Conservation (phyloP, 75 land plant genomes). For the Gnetum montanum region DNA sequence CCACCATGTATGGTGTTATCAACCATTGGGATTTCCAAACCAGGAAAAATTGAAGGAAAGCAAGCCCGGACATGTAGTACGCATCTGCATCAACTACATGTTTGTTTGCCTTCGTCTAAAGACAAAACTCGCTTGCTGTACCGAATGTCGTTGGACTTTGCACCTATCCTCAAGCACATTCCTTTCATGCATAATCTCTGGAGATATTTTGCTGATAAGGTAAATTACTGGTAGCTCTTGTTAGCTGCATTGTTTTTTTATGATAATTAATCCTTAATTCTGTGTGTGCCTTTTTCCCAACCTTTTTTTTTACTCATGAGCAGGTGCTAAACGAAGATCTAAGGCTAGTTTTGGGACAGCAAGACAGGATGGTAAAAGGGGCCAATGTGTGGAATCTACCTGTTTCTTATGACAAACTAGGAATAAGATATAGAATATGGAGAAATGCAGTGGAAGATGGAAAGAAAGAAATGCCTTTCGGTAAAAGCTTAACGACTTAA, state of each 20-base stretch:
- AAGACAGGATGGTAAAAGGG: constrained; percentile 79
- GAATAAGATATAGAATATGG: constrained; percentile 87
- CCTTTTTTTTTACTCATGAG: not conserved
- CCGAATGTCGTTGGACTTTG: constrained; percentile 94
- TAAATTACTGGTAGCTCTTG: constrained; percentile 8
- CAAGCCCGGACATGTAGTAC: constrained; percentile 54
- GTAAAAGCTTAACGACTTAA: not conserved
- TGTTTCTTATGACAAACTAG: constrained; percentile 88
- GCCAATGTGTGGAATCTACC: constrained; percentile 92
- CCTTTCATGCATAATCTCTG: constrained; percentile 78
- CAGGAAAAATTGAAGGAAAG: constrained; percentile 76
- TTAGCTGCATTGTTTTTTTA: not conserved
- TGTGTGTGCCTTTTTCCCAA: not conserved
- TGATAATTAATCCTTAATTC: not conserved
- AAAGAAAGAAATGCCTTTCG: constrained; percentile 38
- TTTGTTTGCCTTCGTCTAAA: constrained; percentile 86
- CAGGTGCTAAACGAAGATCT: constrained; percentile 96
- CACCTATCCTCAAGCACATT: constrained; percentile 66
- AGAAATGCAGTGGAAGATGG: constrained; percentile 64
- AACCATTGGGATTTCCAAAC: constrained; percentile 93
- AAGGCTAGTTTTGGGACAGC: constrained; percentile 84
- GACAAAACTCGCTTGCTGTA: constrained; percentile 79
- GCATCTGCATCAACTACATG: constrained; percentile 93
- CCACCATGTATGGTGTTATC: constrained; percentile 97
- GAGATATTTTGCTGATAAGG: constrained; percentile 87